Evolutionary conservation across 2,329 filamentous ascomycete species (phyloP).

Genomic region (Neopestalotiopsis sp.): DNA sequence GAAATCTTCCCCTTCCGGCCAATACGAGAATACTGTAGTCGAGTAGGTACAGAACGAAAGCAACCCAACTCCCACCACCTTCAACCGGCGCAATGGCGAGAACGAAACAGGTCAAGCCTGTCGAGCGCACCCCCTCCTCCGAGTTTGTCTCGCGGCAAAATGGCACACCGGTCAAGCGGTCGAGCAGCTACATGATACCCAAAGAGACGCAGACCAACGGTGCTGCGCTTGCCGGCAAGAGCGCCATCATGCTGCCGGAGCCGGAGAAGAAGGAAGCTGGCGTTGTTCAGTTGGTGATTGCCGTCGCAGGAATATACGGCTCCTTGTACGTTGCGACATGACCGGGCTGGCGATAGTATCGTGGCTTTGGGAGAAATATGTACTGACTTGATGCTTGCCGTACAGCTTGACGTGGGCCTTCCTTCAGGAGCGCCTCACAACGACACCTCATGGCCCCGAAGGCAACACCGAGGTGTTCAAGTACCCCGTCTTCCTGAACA

Average conservation of each 20-base stretch:
- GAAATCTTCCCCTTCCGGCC: too few relatives aligned
- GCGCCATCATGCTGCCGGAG: constrained; percentile 25
- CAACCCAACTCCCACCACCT: too few relatives aligned
- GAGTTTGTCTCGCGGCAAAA: constrained; percentile 57
- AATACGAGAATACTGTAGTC: too few relatives aligned
- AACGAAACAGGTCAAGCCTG: constrained; percentile 69
- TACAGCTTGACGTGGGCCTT: constrained; percentile 89
- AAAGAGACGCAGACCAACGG: constrained; percentile 38
- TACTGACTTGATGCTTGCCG: not conserved
- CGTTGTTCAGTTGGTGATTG: constrained; percentile 77
- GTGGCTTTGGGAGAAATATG: not conserved
- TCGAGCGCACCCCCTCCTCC: constrained; percentile 69
- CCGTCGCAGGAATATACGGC: constrained; percentile 93
- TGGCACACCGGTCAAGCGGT: constrained; percentile 30
- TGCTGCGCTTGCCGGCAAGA: constrained; percentile 23
- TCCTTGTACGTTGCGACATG: constrained; percentile 74
- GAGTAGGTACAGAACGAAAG: too few relatives aligned
- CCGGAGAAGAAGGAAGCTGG: constrained; percentile 59
- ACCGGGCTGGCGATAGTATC: not conserved
- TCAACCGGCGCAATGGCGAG: constrained; percentile 63
- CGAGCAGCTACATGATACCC: constrained; percentile 31
- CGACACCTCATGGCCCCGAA: constrained; percentile 77
- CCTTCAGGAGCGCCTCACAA: constrained; percentile 96
- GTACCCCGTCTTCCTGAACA: constrained; percentile 95
- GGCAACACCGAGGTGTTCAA: constrained; percentile 78